Evolutionary conservation across 495 filamentous ascomycete species (phyloP).

Genomic region (Lichenothelia convexa): DNA sequence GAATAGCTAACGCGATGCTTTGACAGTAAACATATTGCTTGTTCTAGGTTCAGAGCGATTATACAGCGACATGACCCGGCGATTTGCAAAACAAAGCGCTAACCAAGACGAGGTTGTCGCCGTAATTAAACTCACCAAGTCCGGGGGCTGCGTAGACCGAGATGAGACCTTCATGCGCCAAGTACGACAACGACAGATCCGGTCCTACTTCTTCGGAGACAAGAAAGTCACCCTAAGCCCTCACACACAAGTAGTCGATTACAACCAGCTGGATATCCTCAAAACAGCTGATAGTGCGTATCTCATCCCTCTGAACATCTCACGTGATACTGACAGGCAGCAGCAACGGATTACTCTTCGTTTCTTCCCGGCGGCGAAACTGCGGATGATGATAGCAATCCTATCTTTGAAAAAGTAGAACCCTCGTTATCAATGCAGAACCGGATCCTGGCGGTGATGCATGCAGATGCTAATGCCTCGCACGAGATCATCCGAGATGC

Average conservation of each 20-base stretch:
- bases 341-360: too few relatives aligned
- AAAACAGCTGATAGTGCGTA: conserved; percentile 35
- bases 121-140: conserved; percentile 66
- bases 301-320: too few relatives aligned
- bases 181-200: conserved; percentile 53
- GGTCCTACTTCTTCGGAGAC: conserved; percentile 87
- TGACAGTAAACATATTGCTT: conserved; percentile 53
- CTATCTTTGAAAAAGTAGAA: conserved; percentile 36
- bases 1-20: background rate
- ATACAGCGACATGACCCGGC: conserved; percentile 55
- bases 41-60: conserved; percentile 72
- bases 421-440: conserved; percentile 43
- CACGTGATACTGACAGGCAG: too few relatives aligned
- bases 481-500: conserved; percentile 61
- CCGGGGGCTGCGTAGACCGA: conserved; percentile 70
- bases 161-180: conserved; percentile 58
- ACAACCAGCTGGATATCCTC: conserved; percentile 53
- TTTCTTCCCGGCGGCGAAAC: conserved; percentile 2
- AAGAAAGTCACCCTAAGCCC: conserved; percentile 62
- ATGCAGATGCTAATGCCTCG: conserved; percentile 44
- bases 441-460: conserved; percentile 64
- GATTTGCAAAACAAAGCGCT: conserved; percentile 50
- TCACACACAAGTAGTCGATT: conserved; percentile 61
- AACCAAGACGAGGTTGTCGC: conserved; percentile 48
- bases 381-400: too few relatives aligned